A percentile compares a stretch with the other conserved stretches of the same genome.
Evolutionary conservation across 495 filamentous ascomycete species (phyloP).

Genomic region (Aspergillus taichungensis): DNA sequence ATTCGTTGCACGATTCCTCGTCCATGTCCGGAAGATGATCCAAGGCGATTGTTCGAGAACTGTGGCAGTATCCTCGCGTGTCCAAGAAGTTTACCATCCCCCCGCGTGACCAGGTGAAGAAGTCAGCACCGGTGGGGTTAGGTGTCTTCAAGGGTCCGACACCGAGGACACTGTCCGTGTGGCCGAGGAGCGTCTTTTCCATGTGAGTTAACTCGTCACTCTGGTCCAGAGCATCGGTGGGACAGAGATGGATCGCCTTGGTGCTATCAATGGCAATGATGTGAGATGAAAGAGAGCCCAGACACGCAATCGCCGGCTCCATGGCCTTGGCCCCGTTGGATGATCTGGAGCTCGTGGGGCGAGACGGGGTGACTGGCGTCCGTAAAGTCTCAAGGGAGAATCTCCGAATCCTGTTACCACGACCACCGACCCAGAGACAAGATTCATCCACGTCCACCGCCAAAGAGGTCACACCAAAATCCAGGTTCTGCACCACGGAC

Average conservation of each 20-base stretch:
- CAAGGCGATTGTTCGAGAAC: constrained; percentile 55
- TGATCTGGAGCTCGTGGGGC: constrained; percentile 16
- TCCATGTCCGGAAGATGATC: constrained; percentile 51
- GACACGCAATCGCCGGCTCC: constrained; percentile 43
- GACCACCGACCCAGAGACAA: constrained; percentile 48
- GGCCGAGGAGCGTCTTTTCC: constrained; percentile 48
- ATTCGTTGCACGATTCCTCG: constrained; percentile 61
- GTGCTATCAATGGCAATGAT: constrained; percentile 69
- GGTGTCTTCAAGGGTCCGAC: constrained; percentile 51
- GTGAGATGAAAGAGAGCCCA: constrained; percentile 59
- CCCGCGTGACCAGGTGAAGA: constrained; percentile 78
- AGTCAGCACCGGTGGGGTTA: constrained; percentile 53
- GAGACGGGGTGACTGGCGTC: constrained; percentile 15
- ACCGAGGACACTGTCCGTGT: constrained; percentile 71
- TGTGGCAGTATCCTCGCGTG: constrained; percentile 56
- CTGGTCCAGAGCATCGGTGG: constrained; percentile 20
- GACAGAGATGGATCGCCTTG: constrained; percentile 60
- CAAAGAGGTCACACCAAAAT: constrained; percentile 38
- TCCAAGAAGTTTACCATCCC: constrained; percentile 79
- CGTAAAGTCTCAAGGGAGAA: constrained; percentile 32
- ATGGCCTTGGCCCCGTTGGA: constrained; percentile 18
- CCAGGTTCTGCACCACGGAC: constrained; percentile 21
- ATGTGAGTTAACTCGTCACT: constrained; percentile 24
- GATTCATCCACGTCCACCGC: constrained; percentile 45
- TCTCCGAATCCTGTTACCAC: constrained; percentile 31